Evolutionary conservation across 1,284 basidiomycete genomes (phyloP), one percentile per base, ranked within the genome.

Genomic region (Fomes fomentarius): DNA sequence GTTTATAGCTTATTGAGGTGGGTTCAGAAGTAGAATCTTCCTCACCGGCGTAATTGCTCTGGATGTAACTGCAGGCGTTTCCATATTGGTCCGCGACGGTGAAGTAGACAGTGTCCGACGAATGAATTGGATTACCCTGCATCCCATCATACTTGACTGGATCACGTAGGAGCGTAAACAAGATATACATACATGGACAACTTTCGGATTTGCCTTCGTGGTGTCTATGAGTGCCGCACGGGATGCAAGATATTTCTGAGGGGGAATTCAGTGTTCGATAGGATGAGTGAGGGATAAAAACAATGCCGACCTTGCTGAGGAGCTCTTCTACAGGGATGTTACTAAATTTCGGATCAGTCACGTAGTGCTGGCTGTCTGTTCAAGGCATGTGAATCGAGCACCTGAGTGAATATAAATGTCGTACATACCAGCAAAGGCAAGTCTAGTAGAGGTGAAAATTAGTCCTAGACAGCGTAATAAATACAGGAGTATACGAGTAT

Each of bases 101-200:
- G 66, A 98, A 95, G 72, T 96, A 98, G 34, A 98, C 94, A 0
- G 96, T 98, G 71, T 99, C 96, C 4, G 89, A 92, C 1, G 89
- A 91, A 58, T 87, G 83, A 21, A 82, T 75, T 0, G 94, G 94
- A 56, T 84, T 85, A 7, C 94, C 94, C 84, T 91, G 38, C 1
- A 10, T n/a, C 11, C 7, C 30, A 8, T 2, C 34, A 52, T n/a
- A 55, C 55, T 31, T 61, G 37, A 21, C n/a, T 19, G 17, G 21
- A 19, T 17, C 35, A 38, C 10, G 9, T 19, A 6, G 35, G 35
- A 38, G n/a, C 17, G 21, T n/a, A 17, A 4, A n/a, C 31, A 39
- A 8, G 15, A 11, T 22, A 12, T 4, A 71, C 79, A 54, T 66
- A 88, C 90, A 69, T 90, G 88, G 19, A 87, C 73, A 37, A 95